These are phyloP conservation scores for Aurinia saxatilis DNA, from an alignment of 345 rosid species.

Conservation along the genomic window DNA sequence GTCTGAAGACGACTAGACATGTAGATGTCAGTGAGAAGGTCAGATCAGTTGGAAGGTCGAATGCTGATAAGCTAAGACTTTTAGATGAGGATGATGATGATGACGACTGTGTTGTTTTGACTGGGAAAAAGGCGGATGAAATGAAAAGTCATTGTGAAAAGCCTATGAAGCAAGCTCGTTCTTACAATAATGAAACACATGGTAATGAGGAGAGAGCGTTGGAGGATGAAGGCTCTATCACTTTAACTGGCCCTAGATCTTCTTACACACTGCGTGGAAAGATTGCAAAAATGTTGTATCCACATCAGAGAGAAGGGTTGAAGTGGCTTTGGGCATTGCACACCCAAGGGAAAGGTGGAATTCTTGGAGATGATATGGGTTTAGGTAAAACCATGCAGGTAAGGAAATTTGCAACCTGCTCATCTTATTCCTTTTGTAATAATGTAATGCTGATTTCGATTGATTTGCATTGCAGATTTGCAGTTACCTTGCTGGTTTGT, in stretches of 20 bases:
- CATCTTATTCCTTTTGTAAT: background rate
- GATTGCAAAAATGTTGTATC: slow-evolving; percentile 63
- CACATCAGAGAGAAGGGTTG: slow-evolving; percentile 85
- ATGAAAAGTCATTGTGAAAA: slow-evolving; percentile 19
- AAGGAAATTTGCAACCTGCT: slow-evolving; percentile 1
- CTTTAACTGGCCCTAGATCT: slow-evolving; percentile 40
- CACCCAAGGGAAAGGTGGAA: slow-evolving; percentile 87
- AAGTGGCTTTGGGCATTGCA: slow-evolving; percentile 97
- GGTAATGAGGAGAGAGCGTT: slow-evolving; percentile 30
- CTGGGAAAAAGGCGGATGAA: slow-evolving; percentile 24
- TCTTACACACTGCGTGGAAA: slow-evolving; percentile 48
- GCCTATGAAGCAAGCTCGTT: slow-evolving; percentile 23
- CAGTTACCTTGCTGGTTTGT: slow-evolving; percentile 87
- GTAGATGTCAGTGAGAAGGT: slow-evolving; percentile 29
- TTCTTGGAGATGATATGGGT: slow-evolving; percentile 98
- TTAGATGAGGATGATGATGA: slow-evolving; percentile 35
- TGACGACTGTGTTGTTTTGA: slow-evolving; percentile 40
- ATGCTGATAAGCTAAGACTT: slow-evolving; percentile 27
- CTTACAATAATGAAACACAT: slow-evolving; percentile 27
- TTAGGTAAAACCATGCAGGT: slow-evolving; percentile 99
- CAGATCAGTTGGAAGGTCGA: slow-evolving; percentile 36
- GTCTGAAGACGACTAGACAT: slow-evolving; percentile 28
- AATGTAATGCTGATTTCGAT: background rate
- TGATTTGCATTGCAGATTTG: slow-evolving; percentile 57
- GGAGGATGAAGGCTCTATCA: slow-evolving; percentile 42